Conservation (phyloP, 768 basidiomycete species). For the Fomitopsis serialis region DNA sequence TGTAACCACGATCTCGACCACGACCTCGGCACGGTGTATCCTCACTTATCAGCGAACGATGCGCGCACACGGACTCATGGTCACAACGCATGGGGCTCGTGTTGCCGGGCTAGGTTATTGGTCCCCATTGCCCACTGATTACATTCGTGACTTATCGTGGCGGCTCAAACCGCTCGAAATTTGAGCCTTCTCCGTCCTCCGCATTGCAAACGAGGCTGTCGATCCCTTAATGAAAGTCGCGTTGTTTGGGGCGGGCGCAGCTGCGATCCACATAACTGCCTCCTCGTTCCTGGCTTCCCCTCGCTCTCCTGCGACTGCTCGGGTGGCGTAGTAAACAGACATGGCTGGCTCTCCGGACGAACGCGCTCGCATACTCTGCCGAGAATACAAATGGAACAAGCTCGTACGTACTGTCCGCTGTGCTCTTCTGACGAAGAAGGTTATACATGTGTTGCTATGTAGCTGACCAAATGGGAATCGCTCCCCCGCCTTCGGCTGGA, state of each 20-base stretch:
- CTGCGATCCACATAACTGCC: not conserved
- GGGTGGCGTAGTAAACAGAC: not conserved
- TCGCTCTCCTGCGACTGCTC: not conserved
- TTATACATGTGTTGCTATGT: not conserved
- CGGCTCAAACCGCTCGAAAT: not conserved
- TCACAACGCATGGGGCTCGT: not conserved
- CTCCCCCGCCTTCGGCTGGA: slow-evolving; percentile 18
- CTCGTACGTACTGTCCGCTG: slow-evolving; percentile 14
- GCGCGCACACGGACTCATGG: not conserved
- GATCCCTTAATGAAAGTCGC: slow-evolving; percentile 1
- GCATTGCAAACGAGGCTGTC: slow-evolving; percentile 1
- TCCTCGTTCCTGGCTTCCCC: not conserved
- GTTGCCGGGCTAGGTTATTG: not conserved
- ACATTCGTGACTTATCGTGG: not conserved
- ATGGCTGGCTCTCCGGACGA: not conserved
- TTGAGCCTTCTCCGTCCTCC: not conserved
- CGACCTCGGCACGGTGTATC: not conserved
- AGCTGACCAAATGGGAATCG: slow-evolving; percentile 22
- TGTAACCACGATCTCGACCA: slow-evolving; percentile 1
- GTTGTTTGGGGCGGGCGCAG: not conserved
- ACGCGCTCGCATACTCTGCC: slow-evolving; percentile 10
- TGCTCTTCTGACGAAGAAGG: not conserved
- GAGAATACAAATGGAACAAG: slow-evolving; percentile 13
- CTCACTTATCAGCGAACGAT: not conserved
- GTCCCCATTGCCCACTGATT: not conserved